Percentiles rank a stretch among this genome's conserved stretches.
phyloP scores from a whole-genome alignment of 2,329 filamentous ascomycete species.

The Sordariomycetes sp. region DNA sequence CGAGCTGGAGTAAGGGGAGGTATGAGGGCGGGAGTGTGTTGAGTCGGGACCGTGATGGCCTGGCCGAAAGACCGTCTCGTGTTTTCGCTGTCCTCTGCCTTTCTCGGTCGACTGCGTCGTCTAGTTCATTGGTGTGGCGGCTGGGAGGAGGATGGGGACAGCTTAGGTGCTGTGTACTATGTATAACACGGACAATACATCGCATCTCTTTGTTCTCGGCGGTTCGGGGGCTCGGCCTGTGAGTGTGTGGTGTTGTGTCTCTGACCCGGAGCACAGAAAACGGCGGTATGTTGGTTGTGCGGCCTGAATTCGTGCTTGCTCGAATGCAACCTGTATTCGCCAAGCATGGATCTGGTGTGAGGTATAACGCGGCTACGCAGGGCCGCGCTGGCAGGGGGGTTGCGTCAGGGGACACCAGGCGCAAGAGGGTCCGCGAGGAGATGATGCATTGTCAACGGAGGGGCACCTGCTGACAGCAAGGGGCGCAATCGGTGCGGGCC shows the following conservation, averaged over 20 bases:
- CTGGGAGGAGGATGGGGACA: neutral
- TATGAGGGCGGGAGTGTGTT: neutral
- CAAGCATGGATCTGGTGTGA: too few species aligned
- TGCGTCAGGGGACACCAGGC: too few species aligned
- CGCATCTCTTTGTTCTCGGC: neutral
- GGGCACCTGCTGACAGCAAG: too few species aligned
- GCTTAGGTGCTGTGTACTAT: neutral
- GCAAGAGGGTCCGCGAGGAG: too few species aligned
- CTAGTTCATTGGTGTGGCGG: neutral
- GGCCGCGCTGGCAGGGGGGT: too few species aligned
- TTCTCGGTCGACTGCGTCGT: neutral
- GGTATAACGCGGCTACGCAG: too few species aligned
- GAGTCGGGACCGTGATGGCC: neutral
- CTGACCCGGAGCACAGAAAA: neutral
- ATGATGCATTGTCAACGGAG: too few species aligned
- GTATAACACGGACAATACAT: conserved; percentile 1
- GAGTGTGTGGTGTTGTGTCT: neutral
- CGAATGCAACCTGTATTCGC: too few species aligned
- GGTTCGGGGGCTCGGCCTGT: neutral
- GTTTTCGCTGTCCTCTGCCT: neutral
- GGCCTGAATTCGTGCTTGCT: too few species aligned
- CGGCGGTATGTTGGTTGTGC: too few species aligned
- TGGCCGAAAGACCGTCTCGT: neutral
- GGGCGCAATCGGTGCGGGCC: too few species aligned
- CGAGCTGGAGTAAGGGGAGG: conserved; percentile 41